Evolutionary conservation across 1,284 basidiomycete genomes (phyloP).

Genomic region (Tylopilus sp.): DNA sequence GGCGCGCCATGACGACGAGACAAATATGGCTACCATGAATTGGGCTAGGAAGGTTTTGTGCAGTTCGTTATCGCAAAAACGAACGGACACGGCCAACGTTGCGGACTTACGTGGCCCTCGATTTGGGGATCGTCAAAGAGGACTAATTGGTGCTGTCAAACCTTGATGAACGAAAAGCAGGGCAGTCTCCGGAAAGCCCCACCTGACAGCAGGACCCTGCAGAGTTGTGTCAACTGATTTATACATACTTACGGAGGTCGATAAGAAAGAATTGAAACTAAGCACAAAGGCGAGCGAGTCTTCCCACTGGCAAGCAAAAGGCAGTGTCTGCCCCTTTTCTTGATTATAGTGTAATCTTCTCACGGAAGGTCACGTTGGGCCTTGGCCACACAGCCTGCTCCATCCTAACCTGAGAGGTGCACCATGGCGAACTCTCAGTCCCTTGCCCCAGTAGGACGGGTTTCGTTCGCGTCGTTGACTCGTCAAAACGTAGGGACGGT

Average conservation of each 20-base stretch:
- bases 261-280: constrained; percentile 22
- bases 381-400: constrained; percentile 15
- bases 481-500: constrained; percentile 78
- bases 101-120: constrained; percentile 26
- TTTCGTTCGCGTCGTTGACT: constrained; percentile 68
- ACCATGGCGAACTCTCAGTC: constrained; percentile 26
- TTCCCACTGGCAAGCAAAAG: constrained; percentile 19
- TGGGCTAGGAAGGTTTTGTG: constrained; percentile 1
- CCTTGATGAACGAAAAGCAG: constrained; percentile 21
- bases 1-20: constrained; percentile 18
- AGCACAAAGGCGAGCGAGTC: constrained; percentile 12
- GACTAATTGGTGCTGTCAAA: constrained; percentile 28
- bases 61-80: constrained; percentile 16
- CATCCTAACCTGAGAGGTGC: not conserved
- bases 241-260: constrained; percentile 24
- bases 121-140: constrained; percentile 19
- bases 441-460: constrained; percentile 37
- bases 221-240: constrained; percentile 17
- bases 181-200: constrained; percentile 7
- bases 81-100: constrained; percentile 8
- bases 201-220: constrained; percentile 26
- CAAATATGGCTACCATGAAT: constrained; percentile 9
- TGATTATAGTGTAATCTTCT: constrained; percentile 14
- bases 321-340: constrained; percentile 10
- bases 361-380: constrained; percentile 24